Evolutionary conservation across 176 grass and related monocot species (phyloP).

Genomic region (Avena insularis): DNA sequence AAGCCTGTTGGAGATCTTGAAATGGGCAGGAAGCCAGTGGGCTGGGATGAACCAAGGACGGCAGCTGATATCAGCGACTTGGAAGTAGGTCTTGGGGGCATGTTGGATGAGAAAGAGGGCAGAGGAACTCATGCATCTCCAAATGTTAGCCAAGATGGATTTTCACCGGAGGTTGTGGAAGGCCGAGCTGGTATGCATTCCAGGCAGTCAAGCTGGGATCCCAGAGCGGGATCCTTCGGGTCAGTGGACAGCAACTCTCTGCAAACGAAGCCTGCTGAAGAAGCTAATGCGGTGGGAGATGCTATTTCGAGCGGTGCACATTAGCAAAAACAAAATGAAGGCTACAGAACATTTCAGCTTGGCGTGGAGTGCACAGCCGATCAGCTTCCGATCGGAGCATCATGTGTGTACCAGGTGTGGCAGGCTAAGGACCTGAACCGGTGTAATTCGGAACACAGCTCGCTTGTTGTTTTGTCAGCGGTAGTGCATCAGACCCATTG

Average conservation of each 20-base stretch:
- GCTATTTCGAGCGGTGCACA: background rate
- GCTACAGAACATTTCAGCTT: background rate
- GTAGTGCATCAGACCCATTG: conserved; percentile 16
- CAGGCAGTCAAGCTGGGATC: conserved; percentile 58
- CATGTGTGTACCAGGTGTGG: conserved; percentile 32
- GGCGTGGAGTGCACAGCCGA: background rate
- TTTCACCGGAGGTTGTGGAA: conserved; percentile 51
- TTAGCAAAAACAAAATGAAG: conserved; percentile 14
- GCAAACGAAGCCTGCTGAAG: background rate
- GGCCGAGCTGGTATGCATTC: conserved; percentile 50
- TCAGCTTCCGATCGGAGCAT: conserved; percentile 23
- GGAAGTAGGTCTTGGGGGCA: conserved; percentile 55
- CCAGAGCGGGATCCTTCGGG: conserved; percentile 30
- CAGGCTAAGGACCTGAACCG: conserved; percentile 40
- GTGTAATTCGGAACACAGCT: conserved; percentile 44
- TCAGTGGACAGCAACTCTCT: background rate
- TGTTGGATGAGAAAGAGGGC: conserved; percentile 74
- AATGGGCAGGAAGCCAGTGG: conserved; percentile 75
- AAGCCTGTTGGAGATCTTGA: conserved; percentile 75
- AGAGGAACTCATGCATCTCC: conserved; percentile 60
- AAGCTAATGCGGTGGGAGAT: conserved; percentile 11
- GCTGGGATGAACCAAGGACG: conserved; percentile 79
- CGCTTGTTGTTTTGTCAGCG: conserved; percentile 15
- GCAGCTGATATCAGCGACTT: conserved; percentile 68
- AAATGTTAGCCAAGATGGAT: conserved; percentile 63